Percentiles rank a stretch among this genome's conserved stretches.
phyloP scores from a whole-genome alignment of 2,329 filamentous ascomycete species.

The Venturia carpophila region DNA sequence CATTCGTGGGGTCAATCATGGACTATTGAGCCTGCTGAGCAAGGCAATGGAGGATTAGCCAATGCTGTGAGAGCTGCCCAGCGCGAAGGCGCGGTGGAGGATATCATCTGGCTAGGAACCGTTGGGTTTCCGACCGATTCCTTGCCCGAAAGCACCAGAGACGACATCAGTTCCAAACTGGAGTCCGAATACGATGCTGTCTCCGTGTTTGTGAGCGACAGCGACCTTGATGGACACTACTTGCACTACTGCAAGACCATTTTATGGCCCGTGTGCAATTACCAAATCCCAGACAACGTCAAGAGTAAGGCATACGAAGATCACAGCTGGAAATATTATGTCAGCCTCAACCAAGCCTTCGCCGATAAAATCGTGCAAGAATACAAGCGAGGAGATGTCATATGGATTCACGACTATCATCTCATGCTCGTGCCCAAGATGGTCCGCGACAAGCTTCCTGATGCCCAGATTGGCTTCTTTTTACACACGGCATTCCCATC shows the following conservation, averaged over 20 bases:
- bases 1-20: slow-evolving; percentile 68
- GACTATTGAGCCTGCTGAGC: slow-evolving; percentile 75
- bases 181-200: slow-evolving; percentile 75
- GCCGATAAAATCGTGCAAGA: slow-evolving; percentile 82
- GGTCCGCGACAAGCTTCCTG: slow-evolving; percentile 81
- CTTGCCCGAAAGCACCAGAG: slow-evolving; percentile 65
- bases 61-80: slow-evolving; percentile 78
- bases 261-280: slow-evolving; percentile 95
- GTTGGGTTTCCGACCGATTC: slow-evolving; percentile 91
- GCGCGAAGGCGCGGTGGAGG: slow-evolving; percentile 56
- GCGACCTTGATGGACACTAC: slow-evolving; percentile 91
- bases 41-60: slow-evolving; percentile 85
- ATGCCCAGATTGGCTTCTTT: slow-evolving; percentile 95
- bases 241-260: slow-evolving; percentile 97
- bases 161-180: slow-evolving; percentile 74
- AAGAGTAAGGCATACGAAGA: slow-evolving; percentile 98
- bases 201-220: slow-evolving; percentile 79
- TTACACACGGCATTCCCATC: slow-evolving; percentile 92
- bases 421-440: slow-evolving; percentile 80
- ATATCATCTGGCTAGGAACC: slow-evolving; percentile 80
- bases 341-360: slow-evolving; percentile 86
- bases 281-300: slow-evolving; percentile 94
- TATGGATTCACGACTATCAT: slow-evolving; percentile 97
- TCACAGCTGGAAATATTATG: slow-evolving; percentile 93
- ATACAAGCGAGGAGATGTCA: slow-evolving; percentile 86